phyloP scores from a whole-genome alignment of 1,139 yeast species.

The Candida pseudocylindracea region DNA sequence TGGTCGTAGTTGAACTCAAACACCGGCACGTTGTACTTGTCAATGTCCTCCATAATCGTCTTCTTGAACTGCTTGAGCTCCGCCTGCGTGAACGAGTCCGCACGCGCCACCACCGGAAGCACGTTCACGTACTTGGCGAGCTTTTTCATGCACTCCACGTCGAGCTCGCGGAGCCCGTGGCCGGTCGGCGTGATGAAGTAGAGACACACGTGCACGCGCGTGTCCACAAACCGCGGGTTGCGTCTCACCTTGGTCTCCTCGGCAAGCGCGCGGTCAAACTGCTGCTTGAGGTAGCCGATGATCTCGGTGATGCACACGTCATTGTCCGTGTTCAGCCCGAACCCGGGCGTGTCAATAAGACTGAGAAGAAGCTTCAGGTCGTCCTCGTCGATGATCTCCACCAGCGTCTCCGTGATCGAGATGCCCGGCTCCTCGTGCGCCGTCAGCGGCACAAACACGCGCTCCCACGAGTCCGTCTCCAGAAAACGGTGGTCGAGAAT shows the following conservation, averaged over 20 bases:
- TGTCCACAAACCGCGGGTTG: slow-evolving; percentile 61
- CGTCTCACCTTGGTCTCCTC: slow-evolving; percentile 86
- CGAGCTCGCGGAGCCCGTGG: slow-evolving; percentile 56
- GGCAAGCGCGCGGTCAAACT: slow-evolving; percentile 75
- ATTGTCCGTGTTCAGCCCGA: slow-evolving; percentile 51
- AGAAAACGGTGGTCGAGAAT: slow-evolving; percentile 36
- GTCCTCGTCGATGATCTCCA: slow-evolving; percentile 55
- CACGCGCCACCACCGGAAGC: slow-evolving; percentile 70
- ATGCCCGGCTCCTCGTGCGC: slow-evolving; percentile 35
- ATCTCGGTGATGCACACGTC: slow-evolving; percentile 43
- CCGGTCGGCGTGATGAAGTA: slow-evolving; percentile 61
- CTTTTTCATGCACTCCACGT: slow-evolving; percentile 54
- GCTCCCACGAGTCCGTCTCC: slow-evolving; percentile 16
- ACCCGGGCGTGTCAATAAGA: slow-evolving; percentile 60
- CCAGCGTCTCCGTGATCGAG: slow-evolving; percentile 43
- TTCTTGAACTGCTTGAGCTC: slow-evolving; percentile 42
- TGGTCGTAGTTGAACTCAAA: slow-evolving; percentile 46
- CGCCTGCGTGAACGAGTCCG: slow-evolving; percentile 64
- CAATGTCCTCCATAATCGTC: slow-evolving; percentile 46
- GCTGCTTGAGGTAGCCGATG: slow-evolving; percentile 48
- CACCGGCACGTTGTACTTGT: slow-evolving; percentile 56
- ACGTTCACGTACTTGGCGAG: slow-evolving; percentile 68
- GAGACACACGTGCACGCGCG: slow-evolving; percentile 50
- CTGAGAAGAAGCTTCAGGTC: slow-evolving; percentile 45
- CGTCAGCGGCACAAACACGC: slow-evolving; percentile 17